A percentile compares a stretch with the other conserved stretches of the same genome.
Conservation (phyloP, 768 basidiomycete genomes). For the Leucocoprinus birnbaumii region DNA sequence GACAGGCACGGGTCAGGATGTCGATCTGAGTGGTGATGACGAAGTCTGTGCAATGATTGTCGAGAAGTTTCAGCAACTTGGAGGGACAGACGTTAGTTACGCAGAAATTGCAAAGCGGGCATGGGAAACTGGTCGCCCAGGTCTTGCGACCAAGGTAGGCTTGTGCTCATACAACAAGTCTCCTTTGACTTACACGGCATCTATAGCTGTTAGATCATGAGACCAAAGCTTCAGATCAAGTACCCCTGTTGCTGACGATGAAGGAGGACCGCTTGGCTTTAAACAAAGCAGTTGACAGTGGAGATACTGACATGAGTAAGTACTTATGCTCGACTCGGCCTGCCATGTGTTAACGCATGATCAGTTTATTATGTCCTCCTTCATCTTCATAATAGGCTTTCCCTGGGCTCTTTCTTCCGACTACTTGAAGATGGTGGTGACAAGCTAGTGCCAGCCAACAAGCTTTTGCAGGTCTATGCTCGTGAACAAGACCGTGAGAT, state of each 20-base stretch:
- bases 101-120: constrained; percentile 93
- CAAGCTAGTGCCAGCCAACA: constrained; percentile 68
- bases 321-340: neutral
- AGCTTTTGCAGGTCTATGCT: constrained; percentile 85
- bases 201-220: constrained; percentile 88
- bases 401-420: constrained; percentile 91
- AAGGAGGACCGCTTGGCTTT: constrained; percentile 90
- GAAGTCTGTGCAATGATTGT: constrained; percentile 82
- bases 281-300: constrained; percentile 88
- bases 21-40: constrained; percentile 66
- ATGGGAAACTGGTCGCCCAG: constrained; percentile 82
- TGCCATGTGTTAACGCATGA: constrained; percentile 2
- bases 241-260: constrained; percentile 91
- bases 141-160: constrained; percentile 79
- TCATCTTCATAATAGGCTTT: constrained; percentile 77
- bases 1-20: constrained; percentile 48
- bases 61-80: constrained; percentile 83
- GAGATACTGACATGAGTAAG: constrained; percentile 91
- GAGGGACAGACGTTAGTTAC: constrained; percentile 79
- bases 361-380: constrained; percentile 95
- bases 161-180: neutral
- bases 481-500: constrained; percentile 88
- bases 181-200: neutral
- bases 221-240: constrained; percentile 84
- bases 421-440: constrained; percentile 90